Base-by-base conservation (phyloP, 495 filamentous ascomycete genomes). In the Neurospora pannonica region DNA sequence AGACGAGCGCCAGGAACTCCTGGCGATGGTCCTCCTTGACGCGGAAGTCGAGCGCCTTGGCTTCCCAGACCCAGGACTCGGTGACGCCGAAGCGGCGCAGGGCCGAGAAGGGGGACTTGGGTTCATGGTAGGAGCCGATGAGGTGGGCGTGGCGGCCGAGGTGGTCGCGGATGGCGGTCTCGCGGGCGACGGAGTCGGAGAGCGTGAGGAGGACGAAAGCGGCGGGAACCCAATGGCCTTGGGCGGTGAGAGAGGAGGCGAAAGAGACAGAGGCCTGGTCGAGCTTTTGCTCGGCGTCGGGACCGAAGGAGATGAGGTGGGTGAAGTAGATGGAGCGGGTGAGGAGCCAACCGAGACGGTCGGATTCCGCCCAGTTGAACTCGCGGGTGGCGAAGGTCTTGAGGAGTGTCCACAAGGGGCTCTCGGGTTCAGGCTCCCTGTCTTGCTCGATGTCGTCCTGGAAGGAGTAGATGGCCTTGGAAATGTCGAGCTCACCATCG, bases 321-420 rank as follows among this genome's bases (percentile, higher is more conserved):
- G 85, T 87, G 2, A 88, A 86, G 5, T 87, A 83, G 36, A 91
- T 82, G 31, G 86, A 84, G 72, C 84, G 83, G 71, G 82, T 83
- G n/a, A 99, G 86, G 77, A 97, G 94, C 90, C 95, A 99, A 38
- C 90, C 89, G 9, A 98, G 84, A 19, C 95, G 89, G 71, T 92
- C 90, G 21, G 95, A 78, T 0, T 34, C 54, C 1, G 54, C 28
- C 40, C 91, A 90, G 76, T 92, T 89, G 10, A 90, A 86, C 54
- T 90, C 76, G 17, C 83, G 77, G 17, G 88, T 87, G 11, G 93
- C 87, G 81, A 93, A 95, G 28, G 94, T 84, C 79, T 92, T 94
- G 40, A 98, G 83, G 1, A 99, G 87, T 19, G 92, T 90, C 92
- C 94, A 97, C 17, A 97, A 86, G 9, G 96, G 85, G 80, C 95